Base-by-base conservation (phyloP, 1,284 basidiomycete species). In the Ceratobasidium sp. region DNA sequence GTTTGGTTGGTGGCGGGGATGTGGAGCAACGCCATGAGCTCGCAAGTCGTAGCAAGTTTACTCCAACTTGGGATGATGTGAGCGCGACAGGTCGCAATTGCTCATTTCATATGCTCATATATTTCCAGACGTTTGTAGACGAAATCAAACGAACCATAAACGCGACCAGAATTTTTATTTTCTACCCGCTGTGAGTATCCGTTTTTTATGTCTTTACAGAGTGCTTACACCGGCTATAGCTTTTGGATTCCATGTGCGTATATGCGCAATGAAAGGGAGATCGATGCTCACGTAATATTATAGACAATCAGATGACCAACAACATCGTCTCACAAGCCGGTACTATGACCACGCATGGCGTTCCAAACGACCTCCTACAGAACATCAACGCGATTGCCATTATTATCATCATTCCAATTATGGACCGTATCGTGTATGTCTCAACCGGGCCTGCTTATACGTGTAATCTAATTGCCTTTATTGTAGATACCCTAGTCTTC, bases 401-500 rank as follows among this genome's bases (percentile, higher is more conserved):
- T 40, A 67, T 76, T 40, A 76, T 76, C 40, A 67, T 76, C 7
- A 76, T 76, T 15, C 74, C 74, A 15, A 33, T 76, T 13, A 76
- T 76, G 74, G 69, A 71, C 28, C 59, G 62, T 4, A 38, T 75
- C 26, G 71, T 65, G 69, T 71, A 70, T 12, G 40, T 15, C n/a
- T 69, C 28, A 26, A 10, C 42, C 68, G 10, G 40, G 4, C 40
- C 38, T n/a, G 28, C 26, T 38, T 26, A 26, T 20, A 23, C 33
- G 17, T 20, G 28, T 12, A 9, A 40, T 13, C 61, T 62, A 13
- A 62, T 9, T 20, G 4, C 20, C 26, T 26, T 20, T 7, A 44
- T 38, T 28, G 23, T 13, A 75, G 71, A 81, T 96, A 96, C 85
- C 95, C 95, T 20, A 86, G 84, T n/a, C 85, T 96, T 12, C 88